Evolutionary conservation across 1,284 basidiomycete species (phyloP), one percentile per base, ranked within the genome.

Genomic region (Stygiomarasmius scandens): DNA sequence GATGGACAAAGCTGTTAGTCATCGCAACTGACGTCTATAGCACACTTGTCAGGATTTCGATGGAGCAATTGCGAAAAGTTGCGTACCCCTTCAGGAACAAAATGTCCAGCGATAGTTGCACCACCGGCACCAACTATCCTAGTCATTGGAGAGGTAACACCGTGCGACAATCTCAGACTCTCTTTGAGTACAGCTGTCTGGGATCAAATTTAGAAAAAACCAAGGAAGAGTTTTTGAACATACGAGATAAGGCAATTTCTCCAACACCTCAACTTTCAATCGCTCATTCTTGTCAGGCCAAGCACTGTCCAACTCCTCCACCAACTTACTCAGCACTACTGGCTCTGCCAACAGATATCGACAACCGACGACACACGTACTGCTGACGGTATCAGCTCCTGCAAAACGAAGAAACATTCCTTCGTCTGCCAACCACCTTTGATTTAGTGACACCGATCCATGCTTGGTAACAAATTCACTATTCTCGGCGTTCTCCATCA

Each of bases 221-320:
- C 19, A 41, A 6, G 14, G 16, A 24, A 34, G 11, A 24, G 3
- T 14, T 11, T 41, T n/a, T n/a, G 46, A 32, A 36, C 54, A 23
- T 11, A 70, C 70, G 56, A 74, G 55, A 58, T 72, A 74, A 6
- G 72, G 70, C 36, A 74, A 50, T 56, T 69, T 73, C 59, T 74
- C 71, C 19, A 74, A 55, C 3, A 55, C 56, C 23, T 64, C 61
- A 29, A 63, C 67, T 11, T 55, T 49, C 2, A 69, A 56, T 16
- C 27, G 25, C 9, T 47, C 44, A 11, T 66, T 62, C 49, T 63
- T 58, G 25, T 66, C 63, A 0, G 71, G 68, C 72, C 71, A 55
- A 16, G 48, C 54, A 41, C 50, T 24, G 8, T 29, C 22, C 19
- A 55, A 41, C 29, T 55, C 54, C 12, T 50, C 27, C 6, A 23